Evolutionary conservation across 257 asterid genomes (phyloP).

Genomic region (Gynochthodes officinalis): DNA sequence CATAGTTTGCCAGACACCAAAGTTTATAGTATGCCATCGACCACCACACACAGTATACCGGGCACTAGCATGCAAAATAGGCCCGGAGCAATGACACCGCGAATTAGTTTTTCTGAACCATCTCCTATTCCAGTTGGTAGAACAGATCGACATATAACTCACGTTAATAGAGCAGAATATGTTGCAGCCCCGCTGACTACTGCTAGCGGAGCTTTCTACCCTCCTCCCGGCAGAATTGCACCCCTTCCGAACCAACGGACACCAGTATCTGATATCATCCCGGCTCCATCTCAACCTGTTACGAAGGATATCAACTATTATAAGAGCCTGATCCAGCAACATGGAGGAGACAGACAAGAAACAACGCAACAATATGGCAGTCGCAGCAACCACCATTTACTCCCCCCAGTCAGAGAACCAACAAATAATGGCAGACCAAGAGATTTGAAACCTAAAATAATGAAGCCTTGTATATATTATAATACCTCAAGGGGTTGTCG

Average conservation of each 20-base stretch:
- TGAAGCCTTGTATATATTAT: slow-evolving; percentile 54
- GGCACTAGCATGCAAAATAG: slow-evolving; percentile 23
- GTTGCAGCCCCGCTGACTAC: slow-evolving; percentile 30
- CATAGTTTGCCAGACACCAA: slow-evolving; percentile 19
- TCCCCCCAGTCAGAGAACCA: slow-evolving; percentile 29
- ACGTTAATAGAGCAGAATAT: slow-evolving; percentile 32
- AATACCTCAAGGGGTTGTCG: slow-evolving; percentile 63
- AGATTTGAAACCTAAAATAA: slow-evolving; percentile 41
- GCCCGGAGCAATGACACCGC: slow-evolving; percentile 31
- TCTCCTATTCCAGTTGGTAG: slow-evolving; percentile 21
- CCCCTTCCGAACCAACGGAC: slow-evolving; percentile 33
- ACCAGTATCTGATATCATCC: slow-evolving; percentile 25
- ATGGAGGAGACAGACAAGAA: slow-evolving; percentile 80
- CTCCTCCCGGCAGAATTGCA: slow-evolving; percentile 37
- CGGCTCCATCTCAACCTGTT: slow-evolving; percentile 37
- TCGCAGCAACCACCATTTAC: slow-evolving; percentile 29
- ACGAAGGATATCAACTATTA: slow-evolving; percentile 68
- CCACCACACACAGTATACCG: slow-evolving; percentile 23
- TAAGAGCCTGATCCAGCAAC: slow-evolving; percentile 87
- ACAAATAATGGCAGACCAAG: slow-evolving; percentile 23
- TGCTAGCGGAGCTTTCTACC: slow-evolving; percentile 38
- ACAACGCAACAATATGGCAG: slow-evolving; percentile 29
- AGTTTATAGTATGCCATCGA: slow-evolving; percentile 15
- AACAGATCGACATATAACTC: slow-evolving; percentile 31
- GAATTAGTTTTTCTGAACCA: slow-evolving; percentile 22